Evolutionary conservation across 2,329 filamentous ascomycete species (phyloP), one percentile per base, ranked within the genome.

Genomic region (Colletotrichum orbiculare): DNA sequence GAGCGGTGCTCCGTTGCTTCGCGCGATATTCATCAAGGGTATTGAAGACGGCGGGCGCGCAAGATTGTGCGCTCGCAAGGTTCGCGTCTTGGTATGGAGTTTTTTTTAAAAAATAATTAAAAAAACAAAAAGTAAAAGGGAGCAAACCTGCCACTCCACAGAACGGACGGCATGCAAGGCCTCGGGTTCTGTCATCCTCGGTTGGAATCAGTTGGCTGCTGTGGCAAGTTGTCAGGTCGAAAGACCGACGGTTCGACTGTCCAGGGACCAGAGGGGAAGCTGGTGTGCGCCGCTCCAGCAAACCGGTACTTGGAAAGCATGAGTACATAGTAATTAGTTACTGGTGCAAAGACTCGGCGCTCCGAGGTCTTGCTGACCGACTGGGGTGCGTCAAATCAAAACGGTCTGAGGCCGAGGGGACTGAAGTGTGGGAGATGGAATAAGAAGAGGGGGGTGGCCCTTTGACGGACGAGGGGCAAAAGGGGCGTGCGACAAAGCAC

Each of bases 381-480:
- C 61, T 10, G 39, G 61, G 61, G 49, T 64, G 48, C 7, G 42
- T 38, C 15, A 43, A 43, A 60, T 56, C 39, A 48, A 41, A 15
- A 38, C 56, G 38, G 49, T 4, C 13, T 33, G 25, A 12, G 46
- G 55, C 50, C 50, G 55, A 58, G 54, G 46, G 38, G 45, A 57
- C 57, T 33, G n/a, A 38, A 35, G 55, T 53, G 63, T 55, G 63
- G 59, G 52, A 63, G 59, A 66, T 62, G 63, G 59, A 53, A 66
- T 54, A 59, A 45, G 53, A 62, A 50, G 57, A 34, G 25, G 34
- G 43, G 63, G 54, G 17, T 48, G 46, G 12, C 48, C n/a, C 10
- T 15, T 10, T 11, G 39, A 41, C 45, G 35, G 33, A 25, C 47
- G 53, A 63, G 59, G 53, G 49, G 48, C 52, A 47, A 38, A 12